Evolutionary conservation across 1,284 basidiomycete species (phyloP).

Genomic region (Moesziomyces sp.): DNA sequence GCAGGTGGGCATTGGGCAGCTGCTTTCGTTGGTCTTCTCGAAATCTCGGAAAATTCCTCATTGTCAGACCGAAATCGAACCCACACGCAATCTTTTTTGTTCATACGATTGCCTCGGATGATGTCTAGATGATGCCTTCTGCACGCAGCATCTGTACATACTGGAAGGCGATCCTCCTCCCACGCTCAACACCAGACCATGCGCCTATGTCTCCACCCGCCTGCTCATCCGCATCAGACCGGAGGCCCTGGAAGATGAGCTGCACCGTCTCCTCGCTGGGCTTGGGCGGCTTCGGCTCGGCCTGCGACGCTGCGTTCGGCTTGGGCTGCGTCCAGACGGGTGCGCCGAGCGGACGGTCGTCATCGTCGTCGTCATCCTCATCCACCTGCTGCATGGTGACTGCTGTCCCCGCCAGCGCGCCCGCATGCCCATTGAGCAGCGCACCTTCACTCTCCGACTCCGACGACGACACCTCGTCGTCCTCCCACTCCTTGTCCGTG

Average conservation of each 20-base stretch:
- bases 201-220: constrained; percentile 8
- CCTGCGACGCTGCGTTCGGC: neutral
- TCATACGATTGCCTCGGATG: neutral
- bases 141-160: constrained; percentile 50
- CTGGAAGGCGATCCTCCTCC: constrained; percentile 39
- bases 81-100: neutral
- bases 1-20: neutral
- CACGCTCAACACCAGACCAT: constrained; percentile 44
- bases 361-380: constrained; percentile 46
- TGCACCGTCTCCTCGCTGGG: constrained; percentile 26
- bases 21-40: constrained; percentile 24
- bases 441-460: constrained; percentile 23
- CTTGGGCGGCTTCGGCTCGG: neutral
- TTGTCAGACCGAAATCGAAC: constrained; percentile 6
- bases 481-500: constrained; percentile 15
- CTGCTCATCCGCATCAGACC: constrained; percentile 5
- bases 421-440: neutral
- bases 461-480: constrained; percentile 11
- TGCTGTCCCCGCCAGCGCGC: constrained; percentile 18
- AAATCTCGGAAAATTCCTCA: neutral
- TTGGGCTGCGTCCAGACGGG: constrained; percentile 15
- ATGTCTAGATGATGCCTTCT: constrained; percentile 41
- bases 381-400: constrained; percentile 42
- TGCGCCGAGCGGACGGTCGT: constrained; percentile 43
- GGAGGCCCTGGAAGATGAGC: constrained; percentile 42